A percentile compares a stretch with the other conserved stretches of the same genome.
phyloP scores from a whole-genome alignment of 148 eudicot genomes.

The Camellia sinensis region DNA sequence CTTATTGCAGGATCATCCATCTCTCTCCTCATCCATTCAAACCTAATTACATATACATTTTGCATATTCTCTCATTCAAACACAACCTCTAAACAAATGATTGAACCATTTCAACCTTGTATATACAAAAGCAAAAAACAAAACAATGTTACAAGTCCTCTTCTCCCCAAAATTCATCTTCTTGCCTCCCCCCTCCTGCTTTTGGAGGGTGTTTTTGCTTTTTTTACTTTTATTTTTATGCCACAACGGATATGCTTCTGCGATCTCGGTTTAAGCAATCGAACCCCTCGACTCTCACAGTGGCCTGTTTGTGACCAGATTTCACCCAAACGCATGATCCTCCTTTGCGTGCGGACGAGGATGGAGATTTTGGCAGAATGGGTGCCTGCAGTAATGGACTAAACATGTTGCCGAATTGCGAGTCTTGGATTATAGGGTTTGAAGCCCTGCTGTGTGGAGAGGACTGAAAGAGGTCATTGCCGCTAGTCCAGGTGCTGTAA shows the following conservation, averaged over 20 bases:
- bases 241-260: conserved; percentile 55
- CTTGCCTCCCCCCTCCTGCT: background rate
- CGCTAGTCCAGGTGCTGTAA: no score
- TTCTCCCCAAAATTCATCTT: background rate
- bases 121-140: conserved; percentile 12
- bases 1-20: no score
- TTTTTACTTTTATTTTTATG: conserved; percentile 27
- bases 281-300: conserved; percentile 65
- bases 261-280: conserved; percentile 47
- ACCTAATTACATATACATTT: no score
- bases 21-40: no score
- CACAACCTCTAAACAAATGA: conserved; percentile 10
- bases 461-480: no score
- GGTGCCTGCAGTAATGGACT: conserved; percentile 29
- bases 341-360: conserved; percentile 37
- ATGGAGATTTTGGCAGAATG: conserved; percentile 17
- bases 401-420: conserved; percentile 33
- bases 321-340: conserved; percentile 44
- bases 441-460: conserved; percentile 71
- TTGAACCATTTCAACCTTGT: conserved; percentile 13
- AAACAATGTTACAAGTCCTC: conserved; percentile 15
- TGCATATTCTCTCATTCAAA: no score
- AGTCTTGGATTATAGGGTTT: conserved; percentile 62
- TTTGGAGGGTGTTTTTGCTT: background rate
- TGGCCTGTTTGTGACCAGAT: conserved; percentile 41